Conservation (phyloP, 805 yeast species). For the Teunomyces gatunensis region DNA sequence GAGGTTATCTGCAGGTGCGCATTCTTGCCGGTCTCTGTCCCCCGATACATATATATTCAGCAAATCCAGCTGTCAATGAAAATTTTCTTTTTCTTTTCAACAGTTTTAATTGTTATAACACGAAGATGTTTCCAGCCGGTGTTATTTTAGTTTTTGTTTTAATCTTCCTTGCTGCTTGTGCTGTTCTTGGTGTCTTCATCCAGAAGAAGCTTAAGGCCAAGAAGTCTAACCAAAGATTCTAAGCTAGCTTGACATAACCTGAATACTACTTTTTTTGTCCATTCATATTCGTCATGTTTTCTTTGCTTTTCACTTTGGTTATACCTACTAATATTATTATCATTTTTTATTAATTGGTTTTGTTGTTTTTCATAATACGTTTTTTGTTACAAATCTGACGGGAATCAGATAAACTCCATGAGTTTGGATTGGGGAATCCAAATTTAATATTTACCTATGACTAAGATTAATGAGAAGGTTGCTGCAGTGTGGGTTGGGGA, state of each 20-base stretch:
- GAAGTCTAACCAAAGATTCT: conserved; percentile 43
- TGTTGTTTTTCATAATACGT: conserved; percentile 8
- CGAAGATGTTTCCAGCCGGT: conserved; percentile 65
- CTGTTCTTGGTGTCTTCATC: conserved; percentile 34
- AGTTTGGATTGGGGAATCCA: conserved; percentile 10
- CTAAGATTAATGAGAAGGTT: conserved; percentile 1
- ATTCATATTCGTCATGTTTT: conserved; percentile 2
- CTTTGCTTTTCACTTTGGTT: not conserved
- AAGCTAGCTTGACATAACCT: conserved; percentile 10
- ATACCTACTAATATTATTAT: conserved; percentile 7
- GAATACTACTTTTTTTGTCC: not conserved
- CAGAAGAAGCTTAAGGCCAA: conserved; percentile 42
- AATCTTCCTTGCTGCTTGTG: conserved; percentile 45
- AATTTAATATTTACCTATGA: conserved; percentile 1
- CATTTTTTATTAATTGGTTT: not conserved
- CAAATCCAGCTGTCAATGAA: conserved; percentile 4
- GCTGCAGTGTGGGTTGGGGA: conserved; percentile 3
- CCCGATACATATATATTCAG: conserved; percentile 9
- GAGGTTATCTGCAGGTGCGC: not conserved
- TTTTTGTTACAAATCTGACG: conserved; percentile 10
- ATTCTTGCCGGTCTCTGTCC: not conserved
- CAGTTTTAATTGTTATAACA: conserved; percentile 2
- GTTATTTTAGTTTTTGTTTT: conserved; percentile 67
- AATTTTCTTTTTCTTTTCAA: conserved; percentile 6
- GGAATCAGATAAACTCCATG: conserved; percentile 14